These are phyloP conservation scores for Daldinia decipiens DNA, from an alignment of 495 filamentous ascomycete species.

Conservation along the genomic window DNA sequence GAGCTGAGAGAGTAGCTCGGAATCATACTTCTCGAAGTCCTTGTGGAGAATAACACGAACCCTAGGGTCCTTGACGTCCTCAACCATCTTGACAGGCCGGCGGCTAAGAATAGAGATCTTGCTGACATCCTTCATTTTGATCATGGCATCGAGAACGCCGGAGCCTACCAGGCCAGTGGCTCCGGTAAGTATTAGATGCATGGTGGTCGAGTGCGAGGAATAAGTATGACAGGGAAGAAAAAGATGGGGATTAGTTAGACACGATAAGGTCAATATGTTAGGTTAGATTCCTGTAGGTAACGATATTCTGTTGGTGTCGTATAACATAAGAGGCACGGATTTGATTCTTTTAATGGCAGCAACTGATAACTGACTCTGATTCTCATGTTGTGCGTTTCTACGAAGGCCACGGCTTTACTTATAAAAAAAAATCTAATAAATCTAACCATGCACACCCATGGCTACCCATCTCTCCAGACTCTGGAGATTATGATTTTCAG, in stretches of 20 bases:
- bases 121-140: slow-evolving; percentile 64
- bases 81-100: slow-evolving; percentile 70
- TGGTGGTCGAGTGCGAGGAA: slow-evolving; percentile 34
- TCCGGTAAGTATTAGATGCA: slow-evolving; percentile 81
- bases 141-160: slow-evolving; percentile 70
- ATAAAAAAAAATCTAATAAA: background rate
- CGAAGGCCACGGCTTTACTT: background rate
- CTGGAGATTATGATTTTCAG: slow-evolving; percentile 9
- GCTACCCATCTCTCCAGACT: background rate
- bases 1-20: slow-evolving; percentile 65
- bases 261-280: too few species aligned
- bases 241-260: too few species aligned
- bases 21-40: slow-evolving; percentile 68
- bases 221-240: background rate
- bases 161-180: slow-evolving; percentile 79
- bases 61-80: slow-evolving; percentile 64
- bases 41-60: slow-evolving; percentile 73
- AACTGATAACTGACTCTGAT: background rate
- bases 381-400: background rate
- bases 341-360: background rate
- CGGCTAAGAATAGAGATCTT: slow-evolving; percentile 74
- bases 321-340: background rate
- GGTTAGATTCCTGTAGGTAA: too few species aligned
- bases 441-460: background rate
- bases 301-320: too few species aligned